Conservation (phyloP, 2,329 filamentous ascomycete genomes). For the Trichocomaceae sp. region DNA sequence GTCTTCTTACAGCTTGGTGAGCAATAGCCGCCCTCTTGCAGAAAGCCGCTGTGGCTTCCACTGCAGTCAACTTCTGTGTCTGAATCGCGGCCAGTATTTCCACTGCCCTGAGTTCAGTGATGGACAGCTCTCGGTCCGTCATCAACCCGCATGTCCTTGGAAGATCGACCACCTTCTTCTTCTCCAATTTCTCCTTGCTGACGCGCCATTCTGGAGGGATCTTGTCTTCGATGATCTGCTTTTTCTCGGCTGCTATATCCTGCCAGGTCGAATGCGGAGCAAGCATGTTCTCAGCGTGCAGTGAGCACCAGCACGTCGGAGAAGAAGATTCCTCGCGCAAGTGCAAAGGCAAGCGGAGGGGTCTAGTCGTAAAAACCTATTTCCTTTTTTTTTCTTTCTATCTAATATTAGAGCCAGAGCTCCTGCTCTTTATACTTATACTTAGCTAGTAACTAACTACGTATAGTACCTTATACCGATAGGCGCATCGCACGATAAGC, state of each 20-base stretch:
- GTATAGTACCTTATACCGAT: too few relatives aligned
- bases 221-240: background rate
- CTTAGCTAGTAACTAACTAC: too few relatives aligned
- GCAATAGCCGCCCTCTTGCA: conserved; percentile 35
- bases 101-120: conserved; percentile 9
- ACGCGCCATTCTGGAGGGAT: conserved; percentile 11
- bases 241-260: conserved; percentile 3
- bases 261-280: conserved; percentile 3
- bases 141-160: conserved; percentile 3
- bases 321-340: too few relatives aligned
- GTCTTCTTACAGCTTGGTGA: conserved; percentile 20
- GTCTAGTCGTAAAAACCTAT: too few relatives aligned
- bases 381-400: too few relatives aligned
- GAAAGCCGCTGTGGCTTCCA: conserved; percentile 34
- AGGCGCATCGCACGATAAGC: background rate
- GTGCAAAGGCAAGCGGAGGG: too few relatives aligned
- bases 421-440: too few relatives aligned
- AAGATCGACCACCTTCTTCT: conserved; percentile 1
- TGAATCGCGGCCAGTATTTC: conserved; percentile 7
- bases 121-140: conserved; percentile 7
- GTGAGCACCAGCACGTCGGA: background rate
- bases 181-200: background rate
- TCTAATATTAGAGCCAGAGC: too few relatives aligned
- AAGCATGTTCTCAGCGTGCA: background rate
- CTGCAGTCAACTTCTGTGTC: background rate